Evolutionary conservation across 371 early-diverging fungal species (phyloP).

Genomic region (Mucor mucedo): DNA sequence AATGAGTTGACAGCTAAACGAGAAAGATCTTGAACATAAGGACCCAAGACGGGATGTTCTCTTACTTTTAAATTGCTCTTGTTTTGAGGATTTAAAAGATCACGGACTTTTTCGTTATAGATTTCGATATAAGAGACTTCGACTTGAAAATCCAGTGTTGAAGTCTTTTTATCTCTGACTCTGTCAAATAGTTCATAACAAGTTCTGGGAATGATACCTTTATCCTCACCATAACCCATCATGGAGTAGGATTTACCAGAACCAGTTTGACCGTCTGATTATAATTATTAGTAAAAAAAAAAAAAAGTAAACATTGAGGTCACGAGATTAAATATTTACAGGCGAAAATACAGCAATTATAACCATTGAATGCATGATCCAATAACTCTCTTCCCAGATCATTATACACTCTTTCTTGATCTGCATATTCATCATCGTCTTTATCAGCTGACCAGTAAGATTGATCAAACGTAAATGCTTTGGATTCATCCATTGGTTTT

Average conservation of each 20-base stretch:
- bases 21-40: conserved; percentile 88
- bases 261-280: conserved; percentile 83
- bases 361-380: conserved; percentile 83
- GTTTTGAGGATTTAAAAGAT: conserved; percentile 79
- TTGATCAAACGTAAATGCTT: conserved; percentile 78
- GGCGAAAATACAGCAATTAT: conserved; percentile 84
- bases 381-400: conserved; percentile 74
- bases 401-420: conserved; percentile 74
- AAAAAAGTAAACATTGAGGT: conserved; percentile 11
- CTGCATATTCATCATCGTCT: conserved; percentile 63
- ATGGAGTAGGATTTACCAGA: conserved; percentile 81
- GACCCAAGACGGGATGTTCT: conserved; percentile 84
- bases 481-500: conserved; percentile 39
- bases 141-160: conserved; percentile 63
- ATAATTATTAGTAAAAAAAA: not conserved
- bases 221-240: conserved; percentile 71
- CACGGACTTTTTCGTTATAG: conserved; percentile 85
- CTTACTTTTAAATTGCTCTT: conserved; percentile 77
- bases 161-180: conserved; percentile 48
- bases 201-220: conserved; percentile 81
- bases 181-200: conserved; percentile 75
- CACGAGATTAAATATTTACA: conserved; percentile 41
- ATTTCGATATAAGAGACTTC: conserved; percentile 84
- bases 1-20: conserved; percentile 76
- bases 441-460: conserved; percentile 79